A percentile compares a stretch with the other conserved stretches of the same genome.
Conservation (phyloP, 2,329 filamentous ascomycete species). For the Chalaropsis ovoidea region DNA sequence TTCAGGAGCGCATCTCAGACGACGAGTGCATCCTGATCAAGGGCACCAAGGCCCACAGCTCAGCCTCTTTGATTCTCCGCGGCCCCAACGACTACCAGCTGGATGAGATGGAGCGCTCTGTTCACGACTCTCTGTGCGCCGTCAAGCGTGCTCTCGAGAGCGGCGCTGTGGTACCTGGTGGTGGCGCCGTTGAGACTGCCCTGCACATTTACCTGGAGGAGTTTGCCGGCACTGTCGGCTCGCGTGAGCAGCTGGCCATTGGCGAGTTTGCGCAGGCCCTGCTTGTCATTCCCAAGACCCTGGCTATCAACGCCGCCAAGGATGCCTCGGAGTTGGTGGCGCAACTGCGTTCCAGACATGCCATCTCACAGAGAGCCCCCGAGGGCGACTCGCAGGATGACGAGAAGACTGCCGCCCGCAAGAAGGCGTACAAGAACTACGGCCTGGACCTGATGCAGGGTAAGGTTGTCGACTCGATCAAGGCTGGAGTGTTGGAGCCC, state of each 20-base stretch:
- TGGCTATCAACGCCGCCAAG: constrained; percentile 94
- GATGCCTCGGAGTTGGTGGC: constrained; percentile 91
- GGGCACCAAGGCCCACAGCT: constrained; percentile 87
- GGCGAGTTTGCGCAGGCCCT: constrained; percentile 94
- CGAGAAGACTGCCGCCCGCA: constrained; percentile 79
- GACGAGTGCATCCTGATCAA: constrained; percentile 97
- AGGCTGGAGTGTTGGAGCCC: constrained; percentile 89
- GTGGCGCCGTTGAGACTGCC: constrained; percentile 95
- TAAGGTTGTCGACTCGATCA: constrained; percentile 85
- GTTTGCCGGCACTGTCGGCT: constrained; percentile 93
- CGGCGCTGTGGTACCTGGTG: constrained; percentile 90
- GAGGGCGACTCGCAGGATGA: constrained; percentile 77
- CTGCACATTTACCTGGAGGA: constrained; percentile 98
- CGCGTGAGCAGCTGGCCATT: constrained; percentile 93
- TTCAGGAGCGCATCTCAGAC: constrained; percentile 97
- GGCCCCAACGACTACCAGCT: constrained; percentile 93
- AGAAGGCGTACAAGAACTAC: constrained; percentile 98
- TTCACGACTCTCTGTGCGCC: constrained; percentile 92
- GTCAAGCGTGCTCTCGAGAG: constrained; percentile 96
- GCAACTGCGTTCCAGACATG: constrained; percentile 87
- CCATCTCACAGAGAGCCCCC: constrained; percentile 81
- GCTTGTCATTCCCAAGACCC: constrained; percentile 87
- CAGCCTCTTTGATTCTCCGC: constrained; percentile 89
- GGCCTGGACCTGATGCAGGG: constrained; percentile 82
- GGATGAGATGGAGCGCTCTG: constrained; percentile 97